Conservation (phyloP, 2,329 filamentous ascomycete species). For the Alternaria ethzedia region DNA sequence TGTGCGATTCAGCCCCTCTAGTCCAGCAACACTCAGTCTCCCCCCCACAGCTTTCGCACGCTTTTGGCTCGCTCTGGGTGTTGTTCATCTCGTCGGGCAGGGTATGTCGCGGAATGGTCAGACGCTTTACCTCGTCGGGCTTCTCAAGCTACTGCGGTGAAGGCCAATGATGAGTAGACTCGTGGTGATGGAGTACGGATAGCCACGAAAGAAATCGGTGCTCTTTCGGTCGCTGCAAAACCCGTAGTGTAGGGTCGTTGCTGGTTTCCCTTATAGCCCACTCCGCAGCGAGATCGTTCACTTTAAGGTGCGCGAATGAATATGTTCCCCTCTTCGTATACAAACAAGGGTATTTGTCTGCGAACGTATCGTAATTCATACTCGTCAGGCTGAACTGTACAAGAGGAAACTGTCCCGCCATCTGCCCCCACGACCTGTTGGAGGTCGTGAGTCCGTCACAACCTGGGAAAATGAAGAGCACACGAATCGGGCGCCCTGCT, state of each 20-base stretch:
- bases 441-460: background rate
- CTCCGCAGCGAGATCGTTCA: background rate
- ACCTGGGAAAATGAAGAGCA: background rate
- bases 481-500: background rate
- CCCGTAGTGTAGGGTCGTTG: background rate
- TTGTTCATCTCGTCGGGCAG: background rate
- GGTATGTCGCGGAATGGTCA: background rate
- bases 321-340: background rate
- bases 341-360: background rate
- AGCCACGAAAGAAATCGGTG: background rate
- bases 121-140: background rate
- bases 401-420: background rate
- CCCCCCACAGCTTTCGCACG: background rate
- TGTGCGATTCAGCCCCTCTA: background rate
- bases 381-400: background rate
- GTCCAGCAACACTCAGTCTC: background rate
- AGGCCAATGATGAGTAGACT: background rate
- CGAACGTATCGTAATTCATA: background rate
- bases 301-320: background rate
- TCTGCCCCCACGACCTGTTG: background rate
- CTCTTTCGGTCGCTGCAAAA: background rate
- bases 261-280: background rate
- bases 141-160: background rate
- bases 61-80: background rate
- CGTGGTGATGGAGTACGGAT: background rate